Percentiles rank a stretch among this genome's conserved stretches.
These are phyloP conservation scores for Saturnispora serradocipensis DNA, from an alignment of 805 yeast species.

Conservation along the genomic window DNA sequence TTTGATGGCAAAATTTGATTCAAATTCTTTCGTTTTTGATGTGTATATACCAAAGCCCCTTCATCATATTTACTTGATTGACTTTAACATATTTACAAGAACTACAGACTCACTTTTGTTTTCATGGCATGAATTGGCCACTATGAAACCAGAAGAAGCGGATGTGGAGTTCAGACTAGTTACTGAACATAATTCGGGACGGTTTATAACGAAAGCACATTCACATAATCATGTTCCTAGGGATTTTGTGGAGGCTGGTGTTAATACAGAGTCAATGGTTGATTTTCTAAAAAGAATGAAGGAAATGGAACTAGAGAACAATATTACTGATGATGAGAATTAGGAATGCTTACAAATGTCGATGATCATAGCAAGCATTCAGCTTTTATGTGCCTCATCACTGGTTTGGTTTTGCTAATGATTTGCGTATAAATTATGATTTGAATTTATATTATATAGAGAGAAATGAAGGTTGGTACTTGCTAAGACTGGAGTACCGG, in stretches of 20 bases:
- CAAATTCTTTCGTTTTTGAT: constrained; percentile 60
- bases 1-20: constrained; percentile 42
- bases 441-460: not conserved
- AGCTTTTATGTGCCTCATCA: no score
- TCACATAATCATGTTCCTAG: constrained; percentile 87
- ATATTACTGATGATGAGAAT: constrained; percentile 4
- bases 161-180: constrained; percentile 51
- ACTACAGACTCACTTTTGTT: constrained; percentile 71
- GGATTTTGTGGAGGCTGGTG: constrained; percentile 79
- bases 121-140: constrained; percentile 73
- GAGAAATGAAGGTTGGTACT: not conserved
- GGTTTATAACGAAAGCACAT: constrained; percentile 75
- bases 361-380: not conserved
- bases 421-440: not conserved
- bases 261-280: constrained; percentile 58
- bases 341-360: not conserved
- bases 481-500: not conserved
- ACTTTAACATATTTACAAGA: constrained; percentile 77
- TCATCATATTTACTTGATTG: constrained; percentile 58
- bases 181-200: constrained; percentile 55
- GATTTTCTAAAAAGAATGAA: constrained; percentile 53
- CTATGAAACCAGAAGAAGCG: constrained; percentile 26
- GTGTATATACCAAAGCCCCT: constrained; percentile 75
- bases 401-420: not conserved
- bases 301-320: constrained; percentile 8